Evolutionary conservation across 441 rosid species (phyloP).

Genomic region (Gossypium schwendimanii): DNA sequence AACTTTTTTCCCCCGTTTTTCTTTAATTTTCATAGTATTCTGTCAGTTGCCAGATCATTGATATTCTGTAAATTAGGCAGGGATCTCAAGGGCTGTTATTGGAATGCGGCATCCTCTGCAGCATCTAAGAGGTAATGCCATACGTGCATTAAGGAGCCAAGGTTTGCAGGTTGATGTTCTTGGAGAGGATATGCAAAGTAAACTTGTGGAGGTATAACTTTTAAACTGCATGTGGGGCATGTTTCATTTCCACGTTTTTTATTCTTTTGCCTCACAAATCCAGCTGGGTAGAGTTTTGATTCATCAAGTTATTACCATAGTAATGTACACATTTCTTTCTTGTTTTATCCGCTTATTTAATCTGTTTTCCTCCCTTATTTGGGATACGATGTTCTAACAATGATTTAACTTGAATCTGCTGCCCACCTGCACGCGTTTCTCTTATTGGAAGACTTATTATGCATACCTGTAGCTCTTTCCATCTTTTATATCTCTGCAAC

Average conservation of each 20-base stretch:
- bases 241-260: neutral
- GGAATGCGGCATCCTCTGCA: conserved; percentile 79
- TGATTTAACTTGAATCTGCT: neutral
- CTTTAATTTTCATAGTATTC: neutral
- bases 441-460: neutral
- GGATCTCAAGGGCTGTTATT: conserved; percentile 63
- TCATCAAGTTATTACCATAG: neutral
- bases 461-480: neutral
- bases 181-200: conserved; percentile 73
- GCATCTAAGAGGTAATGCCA: conserved; percentile 79
- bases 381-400: neutral
- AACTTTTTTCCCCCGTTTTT: neutral
- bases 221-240: neutral
- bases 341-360: neutral
- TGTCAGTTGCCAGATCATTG: conserved; percentile 19
- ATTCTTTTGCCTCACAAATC: neutral
- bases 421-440: neutral
- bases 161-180: conserved; percentile 81
- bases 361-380: neutral
- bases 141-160: conserved; percentile 59
- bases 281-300: neutral
- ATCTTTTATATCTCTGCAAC: neutral
- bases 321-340: neutral
- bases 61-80: conserved; percentile 70
- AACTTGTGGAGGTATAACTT: conserved; percentile 55